Evolutionary conservation across 1,139 yeast species (phyloP).

Genomic region (Yamadazyma songkhlaensis): DNA sequence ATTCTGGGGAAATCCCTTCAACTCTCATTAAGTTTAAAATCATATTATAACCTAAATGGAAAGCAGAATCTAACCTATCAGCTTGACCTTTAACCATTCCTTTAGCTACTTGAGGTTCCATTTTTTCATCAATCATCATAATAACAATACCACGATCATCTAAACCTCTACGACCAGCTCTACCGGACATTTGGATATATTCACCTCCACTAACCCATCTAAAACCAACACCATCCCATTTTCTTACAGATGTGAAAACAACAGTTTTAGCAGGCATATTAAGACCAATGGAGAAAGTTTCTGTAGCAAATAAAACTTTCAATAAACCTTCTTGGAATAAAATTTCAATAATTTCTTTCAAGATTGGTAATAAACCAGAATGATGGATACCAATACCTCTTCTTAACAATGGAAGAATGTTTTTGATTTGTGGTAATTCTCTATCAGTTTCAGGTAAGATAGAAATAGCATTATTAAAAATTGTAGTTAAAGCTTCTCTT

Average conservation of each 20-base stretch:
- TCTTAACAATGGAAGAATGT: slow-evolving; percentile 78
- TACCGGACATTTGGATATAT: slow-evolving; percentile 98
- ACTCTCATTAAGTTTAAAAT: slow-evolving; percentile 92
- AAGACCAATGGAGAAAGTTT: slow-evolving; percentile 95
- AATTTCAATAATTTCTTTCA: slow-evolving; percentile 95
- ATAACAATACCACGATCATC: slow-evolving; percentile 99
- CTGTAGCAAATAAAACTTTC: slow-evolving; percentile 95
- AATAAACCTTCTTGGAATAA: slow-evolving; percentile 94
- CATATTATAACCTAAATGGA: slow-evolving; percentile 97
- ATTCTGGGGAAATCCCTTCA: slow-evolving; percentile 97
- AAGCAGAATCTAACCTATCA: slow-evolving; percentile 92
- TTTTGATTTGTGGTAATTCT: slow-evolving; percentile 91
- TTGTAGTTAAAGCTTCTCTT: slow-evolving; percentile 82
- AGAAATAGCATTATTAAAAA: slow-evolving; percentile 84
- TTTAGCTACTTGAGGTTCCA: slow-evolving; percentile 99
- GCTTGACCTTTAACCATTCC: slow-evolving; percentile 99
- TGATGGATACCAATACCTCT: slow-evolving; percentile 99
- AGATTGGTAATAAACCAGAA: slow-evolving; percentile 90
- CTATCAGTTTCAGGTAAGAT: slow-evolving; percentile 86
- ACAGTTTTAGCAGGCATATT: slow-evolving; percentile 99
- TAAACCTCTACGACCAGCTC: slow-evolving; percentile 99
- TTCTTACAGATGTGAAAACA: slow-evolving; percentile 94
- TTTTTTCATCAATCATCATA: slow-evolving; percentile 98
- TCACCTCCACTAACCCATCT: slow-evolving; percentile 99
- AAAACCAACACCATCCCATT: slow-evolving; percentile 96